Conservation (phyloP, 177 flowering plant genomes). For the Vitis hybrid region DNA sequence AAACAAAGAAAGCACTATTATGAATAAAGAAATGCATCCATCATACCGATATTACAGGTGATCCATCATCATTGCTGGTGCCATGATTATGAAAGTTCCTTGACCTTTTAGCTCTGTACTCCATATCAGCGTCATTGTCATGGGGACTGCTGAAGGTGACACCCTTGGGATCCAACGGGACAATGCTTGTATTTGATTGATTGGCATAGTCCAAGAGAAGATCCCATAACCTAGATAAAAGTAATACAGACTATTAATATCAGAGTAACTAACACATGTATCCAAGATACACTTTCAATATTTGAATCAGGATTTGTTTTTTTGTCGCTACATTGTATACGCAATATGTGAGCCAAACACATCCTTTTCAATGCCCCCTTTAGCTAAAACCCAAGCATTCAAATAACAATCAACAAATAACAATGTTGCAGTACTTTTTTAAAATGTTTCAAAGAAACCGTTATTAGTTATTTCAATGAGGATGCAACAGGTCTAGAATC, state of each 20-base stretch:
- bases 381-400: no score
- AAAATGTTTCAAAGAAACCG: no score
- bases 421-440: no score
- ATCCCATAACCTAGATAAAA: constrained; percentile 37
- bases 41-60: constrained; percentile 18
- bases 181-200: constrained; percentile 6
- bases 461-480: neutral
- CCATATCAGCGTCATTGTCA: constrained; percentile 11
- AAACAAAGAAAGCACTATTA: neutral
- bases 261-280: neutral
- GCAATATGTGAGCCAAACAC: no score
- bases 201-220: constrained; percentile 19
- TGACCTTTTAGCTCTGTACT: constrained; percentile 2
- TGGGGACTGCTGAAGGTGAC: constrained; percentile 1
- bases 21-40: neutral
- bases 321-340: no score
- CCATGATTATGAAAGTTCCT: constrained; percentile 10
- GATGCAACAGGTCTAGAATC: neutral
- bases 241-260: neutral
- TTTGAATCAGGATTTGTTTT: no score
- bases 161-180: constrained; percentile 11
- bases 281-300: neutral
- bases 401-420: no score
- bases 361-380: no score
- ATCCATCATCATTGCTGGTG: constrained; percentile 6